Conservation (phyloP, 2,329 filamentous ascomycete genomes). For the Xylariaceae sp. region DNA sequence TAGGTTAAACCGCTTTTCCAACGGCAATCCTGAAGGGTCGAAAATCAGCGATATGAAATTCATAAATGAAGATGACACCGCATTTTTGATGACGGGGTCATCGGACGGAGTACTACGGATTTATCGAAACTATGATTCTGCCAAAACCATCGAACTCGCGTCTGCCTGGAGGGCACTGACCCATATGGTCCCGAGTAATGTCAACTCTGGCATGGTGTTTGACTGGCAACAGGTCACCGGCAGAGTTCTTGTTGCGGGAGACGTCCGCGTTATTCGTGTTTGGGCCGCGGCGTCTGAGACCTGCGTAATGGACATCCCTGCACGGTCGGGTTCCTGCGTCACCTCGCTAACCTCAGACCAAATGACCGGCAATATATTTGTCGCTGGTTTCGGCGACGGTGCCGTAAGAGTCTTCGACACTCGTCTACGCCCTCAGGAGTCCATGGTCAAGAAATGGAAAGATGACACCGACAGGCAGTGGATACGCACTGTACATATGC, state of each 20-base stretch:
- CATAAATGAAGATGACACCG: constrained; percentile 98
- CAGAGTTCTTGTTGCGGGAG: constrained; percentile 91
- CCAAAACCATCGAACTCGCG: constrained; percentile 79
- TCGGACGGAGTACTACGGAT: constrained; percentile 94
- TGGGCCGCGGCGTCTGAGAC: constrained; percentile 96
- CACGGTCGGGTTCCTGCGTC: constrained; percentile 92
- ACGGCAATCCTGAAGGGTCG: constrained; percentile 89
- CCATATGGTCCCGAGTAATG: constrained; percentile 91
- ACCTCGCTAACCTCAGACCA: constrained; percentile 96
- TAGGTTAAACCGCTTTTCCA: constrained; percentile 84
- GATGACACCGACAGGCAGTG: constrained; percentile 85
- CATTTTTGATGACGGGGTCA: constrained; percentile 90
- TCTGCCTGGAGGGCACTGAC: constrained; percentile 91
- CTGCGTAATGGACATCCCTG: constrained; percentile 91
- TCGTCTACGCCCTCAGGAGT: constrained; percentile 79
- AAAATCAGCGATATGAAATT: constrained; percentile 95
- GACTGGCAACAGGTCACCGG: constrained; percentile 99
- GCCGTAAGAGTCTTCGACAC: constrained; percentile 94
- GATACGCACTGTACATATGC: constrained; percentile 96
- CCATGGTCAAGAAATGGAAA: constrained; percentile 97
- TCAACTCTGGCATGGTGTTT: constrained; percentile 94
- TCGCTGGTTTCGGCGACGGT: constrained; percentile 95
- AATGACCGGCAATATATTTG: constrained; percentile 95
- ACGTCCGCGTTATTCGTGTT: constrained; percentile 92
- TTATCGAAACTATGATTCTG: constrained; percentile 87